Evolutionary conservation across 164 flowering plant genomes (phyloP).

Genomic region (Protea cynaroides): DNA sequence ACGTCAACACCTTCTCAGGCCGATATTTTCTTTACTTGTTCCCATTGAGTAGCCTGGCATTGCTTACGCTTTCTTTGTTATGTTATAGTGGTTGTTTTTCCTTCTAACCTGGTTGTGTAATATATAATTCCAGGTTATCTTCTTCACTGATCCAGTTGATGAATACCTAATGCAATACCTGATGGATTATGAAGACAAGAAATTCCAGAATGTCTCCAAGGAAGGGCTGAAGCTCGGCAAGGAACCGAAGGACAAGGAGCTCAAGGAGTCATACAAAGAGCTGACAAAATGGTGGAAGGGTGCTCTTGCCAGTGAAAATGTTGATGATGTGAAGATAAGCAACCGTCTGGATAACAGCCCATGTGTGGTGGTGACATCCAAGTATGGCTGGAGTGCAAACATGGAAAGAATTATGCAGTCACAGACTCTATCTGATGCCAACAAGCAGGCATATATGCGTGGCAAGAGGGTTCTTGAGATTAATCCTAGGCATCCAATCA

Average conservation of each 20-base stretch:
- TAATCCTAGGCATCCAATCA: constrained; percentile 91
- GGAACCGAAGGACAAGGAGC: constrained; percentile 75
- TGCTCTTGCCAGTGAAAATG: constrained; percentile 68
- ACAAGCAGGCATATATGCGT: constrained; percentile 90
- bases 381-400: constrained; percentile 97
- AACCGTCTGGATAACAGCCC: constrained; percentile 84
- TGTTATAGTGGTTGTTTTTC: not conserved
- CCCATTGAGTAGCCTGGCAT: not conserved
- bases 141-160: constrained; percentile 98
- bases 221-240: constrained; percentile 92
- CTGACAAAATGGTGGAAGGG: constrained; percentile 95
- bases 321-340: constrained; percentile 87
- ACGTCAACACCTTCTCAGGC: too few relatives aligned
- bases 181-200: constrained; percentile 95
- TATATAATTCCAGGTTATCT: constrained; percentile 63
- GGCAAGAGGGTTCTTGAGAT: constrained; percentile 97
- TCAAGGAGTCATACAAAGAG: constrained; percentile 91
- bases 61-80: not conserved
- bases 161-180: constrained; percentile 95
- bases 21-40: not conserved
- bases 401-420: constrained; percentile 98
- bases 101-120: not conserved
- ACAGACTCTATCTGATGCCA: constrained; percentile 91
- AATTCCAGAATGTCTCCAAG: constrained; percentile 94
- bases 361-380: constrained; percentile 94